These are phyloP conservation scores for Ganoderma multipileum DNA, from an alignment of 1,284 basidiomycete genomes.

Conservation along the genomic window DNA sequence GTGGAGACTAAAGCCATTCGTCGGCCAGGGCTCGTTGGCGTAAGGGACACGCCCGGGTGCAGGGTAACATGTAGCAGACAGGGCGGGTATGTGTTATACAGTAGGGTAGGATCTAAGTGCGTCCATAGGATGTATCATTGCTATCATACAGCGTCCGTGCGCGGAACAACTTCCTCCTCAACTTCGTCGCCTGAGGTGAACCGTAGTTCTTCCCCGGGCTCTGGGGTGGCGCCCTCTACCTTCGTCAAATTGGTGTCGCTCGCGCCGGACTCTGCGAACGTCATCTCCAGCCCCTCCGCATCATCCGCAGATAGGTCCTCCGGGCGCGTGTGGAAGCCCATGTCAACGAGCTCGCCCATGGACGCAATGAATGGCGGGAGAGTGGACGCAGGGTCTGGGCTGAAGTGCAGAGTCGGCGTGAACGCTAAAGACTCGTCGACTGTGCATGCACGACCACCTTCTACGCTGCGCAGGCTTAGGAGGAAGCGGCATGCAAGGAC, in stretches of 20 bases:
- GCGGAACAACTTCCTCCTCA: not conserved
- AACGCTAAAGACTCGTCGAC: not conserved
- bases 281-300: not conserved
- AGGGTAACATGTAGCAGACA: not conserved
- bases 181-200: not conserved
- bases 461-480: slow-evolving; percentile 7
- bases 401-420: slow-evolving; percentile 8
- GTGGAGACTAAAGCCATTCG: not conserved
- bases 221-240: not conserved
- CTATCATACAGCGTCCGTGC: slow-evolving; percentile 5
- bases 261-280: not conserved
- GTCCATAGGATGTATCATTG: not conserved
- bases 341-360: slow-evolving; percentile 12
- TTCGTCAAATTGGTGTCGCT: not conserved
- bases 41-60: slow-evolving; percentile 5
- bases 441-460: not conserved
- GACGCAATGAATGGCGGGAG: slow-evolving; percentile 12
- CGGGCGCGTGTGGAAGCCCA: not conserved
- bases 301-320: not conserved
- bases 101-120: not conserved
- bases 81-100: not conserved
- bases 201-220: not conserved
- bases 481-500: slow-evolving; percentile 15
- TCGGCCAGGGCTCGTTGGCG: slow-evolving; percentile 22
- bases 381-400: not conserved